A percentile compares a stretch with the other conserved stretches of the same genome.
These are phyloP conservation scores for Planoprotostelium fungivorum DNA, from an alignment of 78 protist species.

Conservation along the genomic window DNA sequence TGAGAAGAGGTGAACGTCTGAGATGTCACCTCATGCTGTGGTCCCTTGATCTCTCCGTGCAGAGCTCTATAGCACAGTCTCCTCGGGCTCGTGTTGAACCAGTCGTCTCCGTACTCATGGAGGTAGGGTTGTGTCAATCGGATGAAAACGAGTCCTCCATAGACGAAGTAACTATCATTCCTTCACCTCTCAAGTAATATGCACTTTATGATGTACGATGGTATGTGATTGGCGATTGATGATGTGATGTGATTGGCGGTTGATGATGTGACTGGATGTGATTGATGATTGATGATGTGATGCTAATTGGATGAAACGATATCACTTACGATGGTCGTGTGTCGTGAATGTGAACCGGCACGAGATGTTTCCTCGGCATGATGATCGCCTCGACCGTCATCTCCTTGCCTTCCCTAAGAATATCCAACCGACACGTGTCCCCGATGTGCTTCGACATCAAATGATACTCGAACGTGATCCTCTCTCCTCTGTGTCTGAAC, in stretches of 20 bases:
- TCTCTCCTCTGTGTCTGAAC: slow-evolving; percentile 38
- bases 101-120: slow-evolving; percentile 52
- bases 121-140: slow-evolving; percentile 59
- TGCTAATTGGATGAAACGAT: no score
- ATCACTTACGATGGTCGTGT: slow-evolving; percentile 17
- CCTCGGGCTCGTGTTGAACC: slow-evolving; percentile 24
- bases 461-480: slow-evolving; percentile 37
- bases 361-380: slow-evolving; percentile 16
- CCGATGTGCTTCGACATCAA: slow-evolving; percentile 21
- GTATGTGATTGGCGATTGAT: no score
- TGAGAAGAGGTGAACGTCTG: background rate
- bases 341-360: slow-evolving; percentile 38
- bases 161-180: slow-evolving; percentile 55
- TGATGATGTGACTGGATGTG: background rate
- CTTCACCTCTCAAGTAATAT: no score
- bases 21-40: background rate
- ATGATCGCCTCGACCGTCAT: background rate
- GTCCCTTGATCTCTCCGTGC: background rate
- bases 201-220: no score
- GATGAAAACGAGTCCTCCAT: slow-evolving; percentile 64
- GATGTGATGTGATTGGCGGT: no score
- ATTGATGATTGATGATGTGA: background rate
- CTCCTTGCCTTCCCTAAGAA: slow-evolving; percentile 34
- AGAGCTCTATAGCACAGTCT: background rate
- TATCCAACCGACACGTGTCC: slow-evolving; percentile 16